Percentiles rank a stretch among this genome's conserved stretches.
Conservation (phyloP, 208 protist species). For the Trichomonas gallinae region DNA sequence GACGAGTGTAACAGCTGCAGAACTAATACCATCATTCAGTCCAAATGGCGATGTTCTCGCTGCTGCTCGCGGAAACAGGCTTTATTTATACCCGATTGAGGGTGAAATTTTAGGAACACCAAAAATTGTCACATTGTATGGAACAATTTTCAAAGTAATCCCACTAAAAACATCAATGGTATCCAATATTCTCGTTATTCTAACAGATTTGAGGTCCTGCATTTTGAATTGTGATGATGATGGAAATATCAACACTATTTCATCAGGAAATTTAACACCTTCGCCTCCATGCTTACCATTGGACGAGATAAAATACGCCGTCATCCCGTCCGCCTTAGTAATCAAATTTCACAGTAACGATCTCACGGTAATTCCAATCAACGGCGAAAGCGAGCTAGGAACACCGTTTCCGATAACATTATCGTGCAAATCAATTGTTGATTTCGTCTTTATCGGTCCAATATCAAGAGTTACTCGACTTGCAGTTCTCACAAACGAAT, state of each 20-base stretch:
- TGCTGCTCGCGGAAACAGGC: background rate
- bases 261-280: background rate
- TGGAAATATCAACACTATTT: background rate
- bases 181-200: background rate
- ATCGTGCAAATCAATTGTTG: background rate
- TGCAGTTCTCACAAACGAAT: background rate
- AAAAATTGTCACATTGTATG: background rate
- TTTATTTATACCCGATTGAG: background rate
- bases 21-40: background rate
- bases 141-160: background rate
- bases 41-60: background rate
- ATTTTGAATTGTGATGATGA: background rate
- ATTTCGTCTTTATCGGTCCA: slow-evolving; percentile 19
- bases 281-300: background rate
- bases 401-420: background rate
- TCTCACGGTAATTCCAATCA: background rate
- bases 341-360: background rate
- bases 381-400: background rate
- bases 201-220: background rate
- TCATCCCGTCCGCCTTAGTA: background rate
- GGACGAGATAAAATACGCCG: background rate
- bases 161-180: background rate
- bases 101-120: no score
- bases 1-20: background rate
- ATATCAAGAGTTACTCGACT: background rate